Base-by-base conservation (phyloP, 768 basidiomycete genomes). In the Nevesoporus exiguus region DNA sequence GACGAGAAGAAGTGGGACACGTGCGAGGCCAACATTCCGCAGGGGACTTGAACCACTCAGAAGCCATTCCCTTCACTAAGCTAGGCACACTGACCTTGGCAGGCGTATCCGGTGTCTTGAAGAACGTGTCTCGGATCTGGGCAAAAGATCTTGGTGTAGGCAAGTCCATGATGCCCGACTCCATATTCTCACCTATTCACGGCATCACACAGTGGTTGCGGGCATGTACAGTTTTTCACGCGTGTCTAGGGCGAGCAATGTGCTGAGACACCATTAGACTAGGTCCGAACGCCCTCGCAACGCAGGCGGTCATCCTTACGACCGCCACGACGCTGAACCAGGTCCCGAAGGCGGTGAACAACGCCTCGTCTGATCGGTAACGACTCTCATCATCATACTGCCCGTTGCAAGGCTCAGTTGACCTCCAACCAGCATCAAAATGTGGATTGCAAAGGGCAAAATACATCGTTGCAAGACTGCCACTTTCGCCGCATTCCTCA, bases 81-180 rank as follows among this genome's bases (percentile, higher is more conserved):
- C n/a, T 68, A 21, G 53, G 57, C 21, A 22, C 44, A 27, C 44
- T 68, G 3, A 33, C 58, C 2, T 44, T 53, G 25, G 55, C 64
- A 13, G 66, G 66, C 19, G 7, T 57, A 25, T 55, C 55, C 2
- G 61, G 66, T 1, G 37, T 66, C 53, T 48, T 10, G 2, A 61
- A 67, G 52, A 66, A 42, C 21, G 66, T 57, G n/a, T 61, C 66
- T 33, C 64, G 66, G 37, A 49, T 68, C 17, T 67, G 66, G 61
- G 61, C 64, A 22, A 68, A 66, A 41, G 66, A 66, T 46, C 54
- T 67, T 14, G 60, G 62, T 47, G 67, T 60, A 50, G 58, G 66
- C 27, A 29, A 60, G 62, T 51, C 21, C 34, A 39, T 43, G 2
- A 27, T 19, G 52, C 19, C 30, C n/a, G 4, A 36, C 11, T 3